Evolutionary conservation across 805 yeast genomes (phyloP).

Genomic region (Cyberlindnera saturnus): DNA sequence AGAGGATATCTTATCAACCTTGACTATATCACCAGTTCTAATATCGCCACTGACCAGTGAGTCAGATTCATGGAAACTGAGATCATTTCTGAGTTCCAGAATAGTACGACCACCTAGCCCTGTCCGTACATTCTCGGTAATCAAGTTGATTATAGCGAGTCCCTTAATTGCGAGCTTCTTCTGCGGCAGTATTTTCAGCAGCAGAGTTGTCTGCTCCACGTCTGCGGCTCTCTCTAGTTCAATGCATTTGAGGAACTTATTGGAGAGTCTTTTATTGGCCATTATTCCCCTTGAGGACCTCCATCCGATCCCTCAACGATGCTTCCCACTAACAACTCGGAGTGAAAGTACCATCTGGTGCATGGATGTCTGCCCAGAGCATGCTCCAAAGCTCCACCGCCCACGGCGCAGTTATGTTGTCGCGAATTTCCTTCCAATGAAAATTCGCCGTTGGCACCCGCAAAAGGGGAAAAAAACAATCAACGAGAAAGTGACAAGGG

Average conservation of each 20-base stretch:
- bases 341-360: no score
- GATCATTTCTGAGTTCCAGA: conserved; percentile 56
- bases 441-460: background rate
- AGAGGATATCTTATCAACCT: conserved; percentile 37
- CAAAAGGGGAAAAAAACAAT: background rate
- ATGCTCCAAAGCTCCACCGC: background rate
- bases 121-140: conserved; percentile 54
- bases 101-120: conserved; percentile 76
- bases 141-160: conserved; percentile 65
- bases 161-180: conserved; percentile 67
- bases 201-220: conserved; percentile 22
- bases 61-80: conserved; percentile 33
- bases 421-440: background rate
- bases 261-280: conserved; percentile 5
- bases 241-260: conserved; percentile 15
- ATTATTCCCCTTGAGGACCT: no score
- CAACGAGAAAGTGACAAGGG: no score
- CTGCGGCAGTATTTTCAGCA: conserved; percentile 47
- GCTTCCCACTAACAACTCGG: no score
- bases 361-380: no score
- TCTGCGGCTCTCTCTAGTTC: conserved; percentile 19
- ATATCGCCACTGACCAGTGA: conserved; percentile 44
- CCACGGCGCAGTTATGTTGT: background rate
- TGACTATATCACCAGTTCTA: conserved; percentile 73
- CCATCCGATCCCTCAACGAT: no score